phyloP scores from a whole-genome alignment of 192 early-diverging fungal species.

The Coemansia brasiliensis region DNA sequence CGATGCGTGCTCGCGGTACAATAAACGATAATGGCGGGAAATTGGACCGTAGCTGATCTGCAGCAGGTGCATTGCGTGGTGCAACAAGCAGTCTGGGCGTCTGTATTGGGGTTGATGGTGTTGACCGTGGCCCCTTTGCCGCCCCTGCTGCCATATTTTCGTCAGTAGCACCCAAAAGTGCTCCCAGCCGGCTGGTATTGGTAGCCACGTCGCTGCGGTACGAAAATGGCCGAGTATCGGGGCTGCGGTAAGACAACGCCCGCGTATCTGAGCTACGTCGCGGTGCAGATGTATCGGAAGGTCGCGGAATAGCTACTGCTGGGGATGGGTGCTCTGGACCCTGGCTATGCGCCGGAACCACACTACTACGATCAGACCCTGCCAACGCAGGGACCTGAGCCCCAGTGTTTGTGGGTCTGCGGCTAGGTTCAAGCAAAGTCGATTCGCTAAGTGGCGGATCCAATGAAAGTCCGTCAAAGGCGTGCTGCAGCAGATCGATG shows the following conservation, averaged over 20 bases:
- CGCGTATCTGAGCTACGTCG: too few species aligned
- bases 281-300: too few species aligned
- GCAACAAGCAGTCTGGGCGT: neutral
- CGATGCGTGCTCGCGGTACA: conserved; percentile 36
- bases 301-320: conserved; percentile 5
- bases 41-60: conserved; percentile 33
- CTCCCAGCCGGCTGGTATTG: conserved; percentile 18
- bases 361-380: neutral
- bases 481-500: conserved; percentile 17
- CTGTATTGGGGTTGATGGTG: conserved; percentile 31
- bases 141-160: neutral
- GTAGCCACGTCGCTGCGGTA: conserved; percentile 36
- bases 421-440: too few species aligned
- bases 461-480: conserved; percentile 26
- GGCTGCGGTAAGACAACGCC: too few species aligned
- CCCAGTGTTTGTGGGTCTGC: conserved; percentile 5
- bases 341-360: too few species aligned
- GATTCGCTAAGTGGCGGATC: conserved; percentile 6
- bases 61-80: too few species aligned
- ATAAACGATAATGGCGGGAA: conserved; percentile 53
- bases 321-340: conserved; percentile 14
- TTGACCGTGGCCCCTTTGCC: conserved; percentile 27
- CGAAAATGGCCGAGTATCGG: conserved; percentile 24
- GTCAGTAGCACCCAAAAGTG: conserved; percentile 28
- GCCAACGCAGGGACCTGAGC: conserved; percentile 27